These are phyloP conservation scores for Boletus mariae DNA, from an alignment of 1,284 basidiomycete genomes.

Conservation along the genomic window DNA sequence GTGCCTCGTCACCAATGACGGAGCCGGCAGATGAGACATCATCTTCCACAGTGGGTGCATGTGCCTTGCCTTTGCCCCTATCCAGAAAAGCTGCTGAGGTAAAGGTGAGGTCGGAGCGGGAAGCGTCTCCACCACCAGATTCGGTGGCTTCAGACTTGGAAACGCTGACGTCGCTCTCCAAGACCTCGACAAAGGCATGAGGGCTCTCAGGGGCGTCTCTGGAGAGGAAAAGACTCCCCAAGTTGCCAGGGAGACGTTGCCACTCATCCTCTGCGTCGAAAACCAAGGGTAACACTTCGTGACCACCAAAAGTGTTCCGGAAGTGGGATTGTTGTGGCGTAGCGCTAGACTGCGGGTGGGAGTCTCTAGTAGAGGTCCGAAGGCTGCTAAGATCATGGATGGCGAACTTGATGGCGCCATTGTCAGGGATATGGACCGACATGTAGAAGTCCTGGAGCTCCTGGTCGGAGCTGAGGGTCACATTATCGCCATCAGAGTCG, in stretches of 20 bases:
- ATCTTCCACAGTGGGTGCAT: conserved; percentile 34
- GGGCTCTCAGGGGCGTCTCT: conserved; percentile 37
- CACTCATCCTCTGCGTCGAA: conserved; percentile 66
- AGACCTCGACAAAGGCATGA: conserved; percentile 62
- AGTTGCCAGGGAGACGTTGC: conserved; percentile 46
- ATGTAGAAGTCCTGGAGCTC: conserved; percentile 43
- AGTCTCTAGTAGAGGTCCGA: conserved; percentile 25
- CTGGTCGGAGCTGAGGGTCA: conserved; percentile 70
- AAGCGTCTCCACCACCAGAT: conserved; percentile 9
- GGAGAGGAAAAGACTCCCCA: conserved; percentile 36
- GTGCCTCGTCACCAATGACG: conserved; percentile 47
- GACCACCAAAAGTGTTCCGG: conserved; percentile 55
- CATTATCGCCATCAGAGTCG: conserved; percentile 65
- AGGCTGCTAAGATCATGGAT: conserved; percentile 57
- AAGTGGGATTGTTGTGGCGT: conserved; percentile 36
- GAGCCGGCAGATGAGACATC: conserved; percentile 57
- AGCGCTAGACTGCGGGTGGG: conserved; percentile 36
- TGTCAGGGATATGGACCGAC: conserved; percentile 10
- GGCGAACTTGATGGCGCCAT: conserved; percentile 48
- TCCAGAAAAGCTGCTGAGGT: conserved; percentile 15
- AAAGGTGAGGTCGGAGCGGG: conserved; percentile 25
- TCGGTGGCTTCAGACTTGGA: conserved; percentile 23
- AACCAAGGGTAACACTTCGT: conserved; percentile 36
- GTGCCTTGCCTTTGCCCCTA: conserved; percentile 54
- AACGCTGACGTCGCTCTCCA: conserved; percentile 46